These are phyloP conservation scores for Aschersonia sp. DNA, from an alignment of 2,329 filamentous ascomycete genomes.

Conservation along the genomic window DNA sequence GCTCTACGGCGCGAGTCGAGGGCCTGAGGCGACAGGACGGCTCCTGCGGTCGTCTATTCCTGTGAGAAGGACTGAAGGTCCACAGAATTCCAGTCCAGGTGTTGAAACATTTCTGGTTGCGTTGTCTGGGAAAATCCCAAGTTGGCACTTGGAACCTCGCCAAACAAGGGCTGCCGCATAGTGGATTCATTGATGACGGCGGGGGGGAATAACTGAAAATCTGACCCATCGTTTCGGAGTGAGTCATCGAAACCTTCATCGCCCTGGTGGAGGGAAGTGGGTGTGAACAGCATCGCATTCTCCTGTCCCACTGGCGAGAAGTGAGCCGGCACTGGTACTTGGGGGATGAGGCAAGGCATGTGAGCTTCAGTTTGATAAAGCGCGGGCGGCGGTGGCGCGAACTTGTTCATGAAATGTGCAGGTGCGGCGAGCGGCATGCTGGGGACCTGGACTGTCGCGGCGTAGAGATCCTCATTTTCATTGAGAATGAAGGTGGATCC, in stretches of 20 bases:
- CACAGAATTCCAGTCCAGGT: conserved; percentile 21
- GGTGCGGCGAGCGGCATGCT: conserved; percentile 24
- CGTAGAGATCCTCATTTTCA: conserved; percentile 48
- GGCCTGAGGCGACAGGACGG: background rate
- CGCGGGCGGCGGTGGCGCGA: conserved; percentile 25
- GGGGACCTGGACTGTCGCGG: conserved; percentile 40
- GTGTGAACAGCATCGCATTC: conserved; percentile 55
- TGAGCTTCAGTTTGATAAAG: conserved; percentile 11
- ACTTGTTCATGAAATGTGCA: conserved; percentile 28
- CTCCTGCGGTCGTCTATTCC: background rate
- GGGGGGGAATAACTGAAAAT: conserved; percentile 50
- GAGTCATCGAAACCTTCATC: conserved; percentile 53
- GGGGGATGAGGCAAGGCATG: conserved; percentile 10
- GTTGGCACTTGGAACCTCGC: conserved; percentile 33
- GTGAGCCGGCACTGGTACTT: conserved; percentile 25
- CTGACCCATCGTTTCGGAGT: conserved; percentile 29
- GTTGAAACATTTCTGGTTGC: conserved; percentile 34
- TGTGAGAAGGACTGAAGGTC: background rate
- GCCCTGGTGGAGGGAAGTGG: conserved; percentile 42
- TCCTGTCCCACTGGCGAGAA: conserved; percentile 56
- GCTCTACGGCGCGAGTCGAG: background rate
- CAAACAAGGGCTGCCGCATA: conserved; percentile 33
- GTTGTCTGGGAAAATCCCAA: conserved; percentile 37
- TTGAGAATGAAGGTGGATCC: conserved; percentile 42
- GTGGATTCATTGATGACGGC: conserved; percentile 23